These are phyloP conservation scores for Cyphellophora attinorum DNA, from an alignment of 2,329 filamentous ascomycete genomes.

Conservation along the genomic window DNA sequence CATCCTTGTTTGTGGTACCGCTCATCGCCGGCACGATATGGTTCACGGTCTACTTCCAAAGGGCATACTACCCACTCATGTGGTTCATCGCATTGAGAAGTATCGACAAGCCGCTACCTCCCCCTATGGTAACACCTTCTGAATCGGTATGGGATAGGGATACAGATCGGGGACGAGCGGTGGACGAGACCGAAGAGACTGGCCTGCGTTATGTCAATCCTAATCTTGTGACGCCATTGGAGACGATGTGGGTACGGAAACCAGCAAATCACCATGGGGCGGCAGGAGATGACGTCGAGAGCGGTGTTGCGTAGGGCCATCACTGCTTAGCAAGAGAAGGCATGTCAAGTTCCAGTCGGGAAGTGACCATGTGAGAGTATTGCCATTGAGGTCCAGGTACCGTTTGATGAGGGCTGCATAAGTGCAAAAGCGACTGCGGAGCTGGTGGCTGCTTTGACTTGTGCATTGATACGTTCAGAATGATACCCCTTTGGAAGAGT, in stretches of 20 bases:
- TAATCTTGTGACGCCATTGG: slow-evolving; percentile 33
- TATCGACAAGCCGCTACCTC: slow-evolving; percentile 56
- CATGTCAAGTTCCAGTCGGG: no score
- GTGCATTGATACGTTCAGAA: no score
- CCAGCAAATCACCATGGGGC: slow-evolving; percentile 8
- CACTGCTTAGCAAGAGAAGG: no score
- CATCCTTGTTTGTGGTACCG: slow-evolving; percentile 64
- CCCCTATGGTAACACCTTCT: slow-evolving; percentile 14
- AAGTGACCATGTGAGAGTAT: no score
- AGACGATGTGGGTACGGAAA: slow-evolving; percentile 31
- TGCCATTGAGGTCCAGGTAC: no score
- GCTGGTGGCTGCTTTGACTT: no score
- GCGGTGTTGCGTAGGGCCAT: no score
- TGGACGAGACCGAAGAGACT: slow-evolving; percentile 29
- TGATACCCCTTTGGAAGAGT: no score
- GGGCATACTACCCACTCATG: slow-evolving; percentile 78
- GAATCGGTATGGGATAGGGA: slow-evolving; percentile 34
- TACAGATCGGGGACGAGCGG: slow-evolving; percentile 29
- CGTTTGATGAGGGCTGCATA: no score
- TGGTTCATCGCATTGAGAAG: slow-evolving; percentile 86
- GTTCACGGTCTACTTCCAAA: slow-evolving; percentile 75
- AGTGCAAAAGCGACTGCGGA: no score
- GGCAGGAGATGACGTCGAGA: background rate
- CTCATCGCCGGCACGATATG: slow-evolving; percentile 73
- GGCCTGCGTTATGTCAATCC: slow-evolving; percentile 38